Conservation (phyloP, 495 filamentous ascomycete species). For the Geoglossum glabrum region DNA sequence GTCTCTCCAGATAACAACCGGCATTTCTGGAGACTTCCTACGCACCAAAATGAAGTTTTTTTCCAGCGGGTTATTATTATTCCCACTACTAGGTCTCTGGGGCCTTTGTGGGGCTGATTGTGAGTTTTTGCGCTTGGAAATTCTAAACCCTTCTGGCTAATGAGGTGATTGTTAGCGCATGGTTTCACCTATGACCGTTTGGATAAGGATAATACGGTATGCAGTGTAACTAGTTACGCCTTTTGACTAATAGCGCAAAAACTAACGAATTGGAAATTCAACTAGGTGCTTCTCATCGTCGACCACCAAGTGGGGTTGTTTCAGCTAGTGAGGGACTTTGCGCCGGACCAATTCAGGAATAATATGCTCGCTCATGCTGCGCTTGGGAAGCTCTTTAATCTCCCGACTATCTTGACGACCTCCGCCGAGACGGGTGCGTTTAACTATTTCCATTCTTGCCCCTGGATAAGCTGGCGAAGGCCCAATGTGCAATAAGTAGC, state of each 20-base stretch:
- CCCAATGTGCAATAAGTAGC: constrained; percentile 9
- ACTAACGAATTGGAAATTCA: neutral
- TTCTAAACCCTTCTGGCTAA: no score
- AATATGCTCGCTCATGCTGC: constrained; percentile 49
- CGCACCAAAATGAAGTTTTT: no score
- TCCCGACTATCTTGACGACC: constrained; percentile 51
- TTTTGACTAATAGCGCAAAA: neutral
- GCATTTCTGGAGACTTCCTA: no score
- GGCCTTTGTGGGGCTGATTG: no score
- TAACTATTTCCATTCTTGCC: no score
- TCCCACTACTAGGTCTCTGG: no score
- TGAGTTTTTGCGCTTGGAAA: no score
- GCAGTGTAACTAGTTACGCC: constrained; percentile 1
- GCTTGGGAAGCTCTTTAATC: constrained; percentile 41
- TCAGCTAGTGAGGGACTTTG: constrained; percentile 41
- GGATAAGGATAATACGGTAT: constrained; percentile 36
- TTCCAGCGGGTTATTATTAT: no score
- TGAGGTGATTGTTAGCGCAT: no score
- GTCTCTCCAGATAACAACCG: no score
- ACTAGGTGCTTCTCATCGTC: constrained; percentile 39
- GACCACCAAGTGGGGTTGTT: constrained; percentile 57
- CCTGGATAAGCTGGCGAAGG: neutral
- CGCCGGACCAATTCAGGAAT: constrained; percentile 39
- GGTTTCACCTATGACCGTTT: constrained; percentile 22
- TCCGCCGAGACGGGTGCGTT: constrained; percentile 35